Percentiles rank a stretch among this genome's conserved stretches.
These are phyloP conservation scores for Pilatotrama ljubarskyi DNA, from an alignment of 768 basidiomycete genomes.

Conservation along the genomic window DNA sequence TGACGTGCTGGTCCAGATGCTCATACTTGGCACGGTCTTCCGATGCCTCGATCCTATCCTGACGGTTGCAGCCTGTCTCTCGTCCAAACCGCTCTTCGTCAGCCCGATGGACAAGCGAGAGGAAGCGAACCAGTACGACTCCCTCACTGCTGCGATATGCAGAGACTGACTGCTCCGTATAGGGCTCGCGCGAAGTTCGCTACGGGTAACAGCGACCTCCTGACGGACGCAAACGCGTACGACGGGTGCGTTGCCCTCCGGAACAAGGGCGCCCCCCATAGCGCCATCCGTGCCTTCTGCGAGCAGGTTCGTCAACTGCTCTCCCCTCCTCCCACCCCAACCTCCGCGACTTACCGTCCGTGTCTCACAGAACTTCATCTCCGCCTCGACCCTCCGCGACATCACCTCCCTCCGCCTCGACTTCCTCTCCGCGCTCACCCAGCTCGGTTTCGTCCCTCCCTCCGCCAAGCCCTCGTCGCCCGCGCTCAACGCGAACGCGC, in stretches of 20 bases:
- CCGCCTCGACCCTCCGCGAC: constrained; percentile 68
- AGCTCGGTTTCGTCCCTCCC: constrained; percentile 66
- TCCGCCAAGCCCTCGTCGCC: constrained; percentile 46
- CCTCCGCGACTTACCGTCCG: neutral
- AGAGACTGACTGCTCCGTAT: neutral
- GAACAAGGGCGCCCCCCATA: constrained; percentile 48
- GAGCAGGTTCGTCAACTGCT: constrained; percentile 56
- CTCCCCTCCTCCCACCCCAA: neutral
- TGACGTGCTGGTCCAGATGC: constrained; percentile 57
- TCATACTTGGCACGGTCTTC: constrained; percentile 82
- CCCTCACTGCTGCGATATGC: neutral
- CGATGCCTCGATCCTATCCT: constrained; percentile 79
- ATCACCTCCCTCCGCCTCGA: constrained; percentile 77
- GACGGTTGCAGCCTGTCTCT: constrained; percentile 79
- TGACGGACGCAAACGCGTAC: constrained; percentile 81
- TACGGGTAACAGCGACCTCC: constrained; percentile 74
- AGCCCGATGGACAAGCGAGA: constrained; percentile 83
- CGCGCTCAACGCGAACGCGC: constrained; percentile 62
- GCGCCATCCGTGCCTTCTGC: constrained; percentile 58
- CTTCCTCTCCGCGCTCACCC: constrained; percentile 66
- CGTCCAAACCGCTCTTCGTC: constrained; percentile 84
- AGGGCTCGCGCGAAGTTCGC: constrained; percentile 76
- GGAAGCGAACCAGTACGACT: constrained; percentile 65
- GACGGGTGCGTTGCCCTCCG: constrained; percentile 57
- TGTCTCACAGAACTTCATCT: constrained; percentile 75